Conservation (phyloP, 2,329 filamentous ascomycete species). For the Chaetomiaceae sp. region DNA sequence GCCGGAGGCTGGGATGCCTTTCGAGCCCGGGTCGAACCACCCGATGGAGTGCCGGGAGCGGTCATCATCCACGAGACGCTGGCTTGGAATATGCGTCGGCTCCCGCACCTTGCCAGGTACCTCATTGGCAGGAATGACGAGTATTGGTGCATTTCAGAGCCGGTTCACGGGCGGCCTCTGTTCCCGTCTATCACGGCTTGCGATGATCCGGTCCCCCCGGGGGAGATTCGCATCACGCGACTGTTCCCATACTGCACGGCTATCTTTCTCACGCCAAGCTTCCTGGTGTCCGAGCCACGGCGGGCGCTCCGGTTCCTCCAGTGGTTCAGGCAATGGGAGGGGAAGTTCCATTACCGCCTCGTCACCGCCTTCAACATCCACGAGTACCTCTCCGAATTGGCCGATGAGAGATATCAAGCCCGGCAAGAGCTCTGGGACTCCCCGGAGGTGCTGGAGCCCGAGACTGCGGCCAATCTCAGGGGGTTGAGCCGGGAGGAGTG, state of each 20-base stretch:
- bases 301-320: constrained; percentile 36
- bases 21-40: constrained; percentile 23
- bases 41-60: constrained; percentile 23
- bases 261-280: constrained; percentile 48
- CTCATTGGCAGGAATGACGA: constrained; percentile 30
- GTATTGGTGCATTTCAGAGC: constrained; percentile 42
- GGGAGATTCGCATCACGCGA: constrained; percentile 35
- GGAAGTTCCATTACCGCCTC: constrained; percentile 29
- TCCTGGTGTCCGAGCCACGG: constrained; percentile 43
- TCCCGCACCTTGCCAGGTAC: constrained; percentile 36
- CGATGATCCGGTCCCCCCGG: constrained; percentile 24
- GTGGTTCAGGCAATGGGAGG: constrained; percentile 35
- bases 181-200: constrained; percentile 30
- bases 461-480: constrained; percentile 27
- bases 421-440: constrained; percentile 17
- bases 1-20: constrained; percentile 48
- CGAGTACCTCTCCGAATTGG: constrained; percentile 34
- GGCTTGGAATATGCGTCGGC: constrained; percentile 35
- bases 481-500: constrained; percentile 28
- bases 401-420: constrained; percentile 32
- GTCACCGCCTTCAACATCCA: constrained; percentile 36
- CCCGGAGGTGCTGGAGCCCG: constrained; percentile 21
- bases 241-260: constrained; percentile 44
- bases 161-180: constrained; percentile 27
- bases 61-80: constrained; percentile 46